Evolutionary conservation across 1,284 basidiomycete genomes (phyloP), one percentile per base, ranked within the genome.

Genomic region (Rhodotorula sp.): DNA sequence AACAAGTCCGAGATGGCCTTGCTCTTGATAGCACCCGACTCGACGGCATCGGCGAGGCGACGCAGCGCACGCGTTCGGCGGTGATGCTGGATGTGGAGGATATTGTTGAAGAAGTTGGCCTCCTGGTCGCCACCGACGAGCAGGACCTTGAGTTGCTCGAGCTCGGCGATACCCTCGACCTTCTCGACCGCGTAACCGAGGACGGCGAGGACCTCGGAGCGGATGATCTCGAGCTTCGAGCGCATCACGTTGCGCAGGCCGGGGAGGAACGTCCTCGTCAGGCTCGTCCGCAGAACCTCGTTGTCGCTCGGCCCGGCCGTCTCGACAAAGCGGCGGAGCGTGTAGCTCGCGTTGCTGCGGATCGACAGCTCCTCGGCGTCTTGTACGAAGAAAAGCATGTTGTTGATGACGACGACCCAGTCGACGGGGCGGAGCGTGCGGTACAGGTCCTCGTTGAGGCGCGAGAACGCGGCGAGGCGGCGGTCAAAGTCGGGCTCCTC

Each of bases 81-180:
- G 81, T 99, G 96, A 9, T 91, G 84, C 82, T 99, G 97, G 64
- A 99, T 89, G 81, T 99, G 97, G 75, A 91, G 88, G 64, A 99
- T 88, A 82, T 99, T 99, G 84, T 90, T 90, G 86, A 99, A 98
- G 83, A 99, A 96, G 80, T 90, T 95, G 39, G 93, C 94, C 81
- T 99, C 97, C 60, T 92, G 91, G 79, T 99, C 96, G 1, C 92
- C 94, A 27, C 86, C 88, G 8, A 91, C 92, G n/a, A 97, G 85
- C 19, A 99, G 84, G 74, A 91, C 92, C 70, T 86, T 86, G 64
- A 80, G 67, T 53, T 79, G 75, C 32, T 78, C 75, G 17, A 80
- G 61, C 44, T 78, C 74, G n/a, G 72, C 32, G 19, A 77, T 51
- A 6, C 75, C 77, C 17, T 66, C 50, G n/a, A 57, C 57, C 34